These are phyloP conservation scores for Saccharum officinarum DNA, from an alignment of 176 grass and related monocot genomes.

Conservation along the genomic window DNA sequence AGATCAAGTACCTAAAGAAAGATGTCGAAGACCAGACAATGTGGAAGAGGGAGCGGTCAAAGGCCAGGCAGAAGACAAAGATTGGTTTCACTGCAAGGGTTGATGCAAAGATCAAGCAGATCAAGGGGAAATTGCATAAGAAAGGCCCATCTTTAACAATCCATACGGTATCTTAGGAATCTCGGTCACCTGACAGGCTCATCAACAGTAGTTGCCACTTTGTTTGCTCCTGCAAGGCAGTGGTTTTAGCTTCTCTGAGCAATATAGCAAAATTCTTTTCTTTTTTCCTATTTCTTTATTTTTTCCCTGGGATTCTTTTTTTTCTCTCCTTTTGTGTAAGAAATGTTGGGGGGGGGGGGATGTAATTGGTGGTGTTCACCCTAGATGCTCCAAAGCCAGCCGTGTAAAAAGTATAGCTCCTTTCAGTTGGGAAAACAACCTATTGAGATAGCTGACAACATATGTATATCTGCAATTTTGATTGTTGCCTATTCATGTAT, in stretches of 20 bases:
- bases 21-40: constrained; percentile 82
- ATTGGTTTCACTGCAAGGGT: constrained; percentile 93
- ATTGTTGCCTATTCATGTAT: constrained; percentile 23
- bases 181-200: constrained; percentile 29
- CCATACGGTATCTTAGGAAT: constrained; percentile 57
- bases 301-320: constrained; percentile 25
- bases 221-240: constrained; percentile 46
- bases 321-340: constrained; percentile 38
- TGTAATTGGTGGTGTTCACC: constrained; percentile 45
- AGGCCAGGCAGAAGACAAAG: constrained; percentile 87
- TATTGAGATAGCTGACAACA: constrained; percentile 62
- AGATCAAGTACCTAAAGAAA: constrained; percentile 85
- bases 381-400: constrained; percentile 57
- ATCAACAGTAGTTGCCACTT: constrained; percentile 37
- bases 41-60: constrained; percentile 93
- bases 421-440: constrained; percentile 43
- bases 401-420: constrained; percentile 73
- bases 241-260: constrained; percentile 43
- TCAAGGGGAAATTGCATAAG: constrained; percentile 80
- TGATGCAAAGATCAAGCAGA: constrained; percentile 87
- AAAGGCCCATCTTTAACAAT: constrained; percentile 59
- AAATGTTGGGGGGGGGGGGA: constrained; percentile 55
- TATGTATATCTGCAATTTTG: constrained; percentile 83
- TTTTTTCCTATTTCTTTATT: constrained; percentile 45
- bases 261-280: constrained; percentile 37